Evolutionary conservation across 1,139 yeast species (phyloP).

Genomic region (Suhomyces terraborum): DNA sequence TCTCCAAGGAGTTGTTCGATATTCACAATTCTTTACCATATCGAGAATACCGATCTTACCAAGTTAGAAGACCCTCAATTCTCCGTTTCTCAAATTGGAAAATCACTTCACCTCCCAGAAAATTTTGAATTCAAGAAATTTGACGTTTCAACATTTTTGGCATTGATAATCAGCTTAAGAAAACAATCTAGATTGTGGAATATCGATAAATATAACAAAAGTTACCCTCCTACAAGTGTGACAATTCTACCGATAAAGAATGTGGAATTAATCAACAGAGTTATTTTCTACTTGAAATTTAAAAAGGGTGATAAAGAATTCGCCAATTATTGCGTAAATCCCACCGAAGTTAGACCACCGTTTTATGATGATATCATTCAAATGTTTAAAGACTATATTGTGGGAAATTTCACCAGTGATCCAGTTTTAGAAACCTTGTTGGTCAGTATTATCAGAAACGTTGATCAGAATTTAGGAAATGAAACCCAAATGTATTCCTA

Average conservation of each 20-base stretch:
- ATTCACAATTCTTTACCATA: slow-evolving; percentile 45
- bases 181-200: slow-evolving; percentile 53
- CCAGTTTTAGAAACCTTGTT: slow-evolving; percentile 37
- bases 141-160: slow-evolving; percentile 39
- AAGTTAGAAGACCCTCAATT: slow-evolving; percentile 23
- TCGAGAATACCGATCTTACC: slow-evolving; percentile 28
- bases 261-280: slow-evolving; percentile 29
- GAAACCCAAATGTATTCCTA: slow-evolving; percentile 23
- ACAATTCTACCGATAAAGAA: slow-evolving; percentile 49
- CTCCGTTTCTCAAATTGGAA: slow-evolving; percentile 23
- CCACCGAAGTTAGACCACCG: slow-evolving; percentile 21
- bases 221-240: slow-evolving; percentile 47
- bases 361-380: slow-evolving; percentile 38
- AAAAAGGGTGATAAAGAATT: slow-evolving; percentile 27
- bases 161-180: slow-evolving; percentile 47
- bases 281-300: slow-evolving; percentile 34
- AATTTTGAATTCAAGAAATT: slow-evolving; percentile 18
- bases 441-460: slow-evolving; percentile 38
- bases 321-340: slow-evolving; percentile 19
- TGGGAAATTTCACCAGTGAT: slow-evolving; percentile 49
- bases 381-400: slow-evolving; percentile 51
- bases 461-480: slow-evolving; percentile 28
- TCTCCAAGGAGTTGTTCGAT: slow-evolving; percentile 53
- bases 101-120: slow-evolving; percentile 13
- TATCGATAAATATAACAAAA: slow-evolving; percentile 31